Base-by-base conservation (phyloP, 108 stramenopile genomes). In the Discostella pseudostelligera region DNA sequence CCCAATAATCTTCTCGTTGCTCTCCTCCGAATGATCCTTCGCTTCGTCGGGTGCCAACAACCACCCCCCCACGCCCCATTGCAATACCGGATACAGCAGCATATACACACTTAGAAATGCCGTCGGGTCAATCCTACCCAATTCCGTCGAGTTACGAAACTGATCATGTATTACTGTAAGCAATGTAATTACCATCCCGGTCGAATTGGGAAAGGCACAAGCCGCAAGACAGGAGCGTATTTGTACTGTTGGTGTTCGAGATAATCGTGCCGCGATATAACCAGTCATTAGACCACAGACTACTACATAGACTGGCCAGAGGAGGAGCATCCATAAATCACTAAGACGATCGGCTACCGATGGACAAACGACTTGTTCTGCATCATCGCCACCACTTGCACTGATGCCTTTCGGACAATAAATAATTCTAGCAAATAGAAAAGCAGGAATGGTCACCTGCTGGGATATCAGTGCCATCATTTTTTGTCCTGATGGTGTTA, bases 371-470 rank as follows among this genome's bases (percentile, higher is more conserved):
- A 66, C 36, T 13, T 67, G 42, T 37, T 16, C 19, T 40, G 45
- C 12, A 7, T 37, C 49, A 20, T 1, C 29, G 17, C 39, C 12
- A 19, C 36, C 37, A 22, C 42, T 44, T 39, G 55, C 68, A 68
- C 80, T 81, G 71, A 84, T 81, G 56, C 82, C 82, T 59, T 82
- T 88, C 24, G 77, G 77, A 71, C 93, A 94, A 49, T 88, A 82
- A n/a, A 90, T 76, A 56, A 91, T 94, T 47, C 91, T 94, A 16
- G 93, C 86, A 65, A 91, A 94, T 9, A 94, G 67, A 37, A 94
- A 81, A 19, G 85, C 72, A n/a, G 93, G 93, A 36, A 94, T 91
- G 10, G 90, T 91, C 8, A 94, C 85, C 60, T 94, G 89, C 58
- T 94, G 89, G 10, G 83, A 78, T 17, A 94, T 67, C 14, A 85